These are phyloP conservation scores for Termitomyces sp. DNA, from an alignment of 768 basidiomycete species.

Conservation along the genomic window DNA sequence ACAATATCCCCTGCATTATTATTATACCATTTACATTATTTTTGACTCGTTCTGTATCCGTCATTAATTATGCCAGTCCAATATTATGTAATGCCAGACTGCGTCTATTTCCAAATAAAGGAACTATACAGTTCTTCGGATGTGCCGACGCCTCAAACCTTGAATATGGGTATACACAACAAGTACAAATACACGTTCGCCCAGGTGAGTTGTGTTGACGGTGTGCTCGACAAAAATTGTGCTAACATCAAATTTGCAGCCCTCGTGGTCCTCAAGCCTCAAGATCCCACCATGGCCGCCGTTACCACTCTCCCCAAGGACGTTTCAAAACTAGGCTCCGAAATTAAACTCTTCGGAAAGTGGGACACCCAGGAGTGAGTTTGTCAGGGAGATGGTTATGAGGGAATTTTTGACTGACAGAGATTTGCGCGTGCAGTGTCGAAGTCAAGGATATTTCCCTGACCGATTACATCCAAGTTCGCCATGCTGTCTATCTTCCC, in stretches of 20 bases:
- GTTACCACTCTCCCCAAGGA: slow-evolving; percentile 76
- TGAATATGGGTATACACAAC: slow-evolving; percentile 33
- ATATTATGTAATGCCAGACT: slow-evolving; percentile 1
- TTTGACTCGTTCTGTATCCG: not conserved
- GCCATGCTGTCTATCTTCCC: slow-evolving; percentile 94
- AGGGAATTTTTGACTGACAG: not conserved
- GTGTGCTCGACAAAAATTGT: slow-evolving; percentile 27
- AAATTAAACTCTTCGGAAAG: slow-evolving; percentile 96
- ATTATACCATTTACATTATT: not conserved
- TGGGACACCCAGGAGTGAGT: slow-evolving; percentile 97
- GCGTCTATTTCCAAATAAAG: slow-evolving; percentile 4
- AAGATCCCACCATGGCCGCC: slow-evolving; percentile 50
- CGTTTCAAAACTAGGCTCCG: slow-evolving; percentile 73
- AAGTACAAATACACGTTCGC: slow-evolving; percentile 40
- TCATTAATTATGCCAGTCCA: not conserved
- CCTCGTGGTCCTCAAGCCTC: slow-evolving; percentile 27
- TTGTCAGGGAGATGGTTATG: not conserved
- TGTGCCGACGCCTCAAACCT: slow-evolving; percentile 37
- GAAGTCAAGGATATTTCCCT: slow-evolving; percentile 99
- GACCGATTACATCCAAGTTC: slow-evolving; percentile 99
- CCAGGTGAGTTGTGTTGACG: slow-evolving; percentile 24
- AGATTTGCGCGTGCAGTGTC: slow-evolving; percentile 46
- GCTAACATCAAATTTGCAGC: slow-evolving; percentile 14
- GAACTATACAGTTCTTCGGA: slow-evolving; percentile 42
- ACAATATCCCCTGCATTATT: slow-evolving; percentile 6